Evolutionary conservation across 805 yeast genomes (phyloP).

Genomic region (Pichia cabralensis): DNA sequence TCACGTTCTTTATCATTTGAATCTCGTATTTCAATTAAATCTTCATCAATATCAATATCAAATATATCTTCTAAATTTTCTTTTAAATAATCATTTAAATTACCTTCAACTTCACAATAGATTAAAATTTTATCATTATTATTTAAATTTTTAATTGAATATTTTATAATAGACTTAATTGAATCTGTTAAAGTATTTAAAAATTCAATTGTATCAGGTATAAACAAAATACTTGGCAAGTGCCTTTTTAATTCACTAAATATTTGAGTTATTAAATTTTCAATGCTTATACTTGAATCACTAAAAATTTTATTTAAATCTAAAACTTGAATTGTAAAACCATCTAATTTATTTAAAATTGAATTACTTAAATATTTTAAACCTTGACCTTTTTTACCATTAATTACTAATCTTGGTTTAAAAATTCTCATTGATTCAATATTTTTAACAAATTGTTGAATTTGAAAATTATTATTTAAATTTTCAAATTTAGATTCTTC

Average conservation of each 20-base stretch:
- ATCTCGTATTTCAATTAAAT: slow-evolving; percentile 30
- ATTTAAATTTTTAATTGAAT: slow-evolving; percentile 56
- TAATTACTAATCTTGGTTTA: slow-evolving; percentile 69
- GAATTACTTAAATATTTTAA: slow-evolving; percentile 82
- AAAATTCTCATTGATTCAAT: slow-evolving; percentile 46
- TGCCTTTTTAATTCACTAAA: slow-evolving; percentile 84
- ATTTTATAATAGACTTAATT: slow-evolving; percentile 61
- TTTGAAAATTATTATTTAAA: slow-evolving; percentile 48
- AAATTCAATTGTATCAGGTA: slow-evolving; percentile 82
- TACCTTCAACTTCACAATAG: slow-evolving; percentile 55
- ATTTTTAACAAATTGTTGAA: slow-evolving; percentile 48
- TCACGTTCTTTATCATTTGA: slow-evolving; percentile 40
- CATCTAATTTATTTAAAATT: slow-evolving; percentile 71
- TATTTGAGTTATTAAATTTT: slow-evolving; percentile 71
- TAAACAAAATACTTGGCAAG: slow-evolving; percentile 74
- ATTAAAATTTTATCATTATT: slow-evolving; percentile 67
- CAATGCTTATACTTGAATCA: slow-evolving; percentile 74
- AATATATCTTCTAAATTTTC: slow-evolving; percentile 40
- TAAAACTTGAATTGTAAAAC: slow-evolving; percentile 77
- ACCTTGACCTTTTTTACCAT: slow-evolving; percentile 74
- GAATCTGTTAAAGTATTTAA: slow-evolving; percentile 53
- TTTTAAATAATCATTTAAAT: slow-evolving; percentile 35
- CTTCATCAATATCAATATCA: slow-evolving; percentile 45
- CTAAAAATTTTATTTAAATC: slow-evolving; percentile 71
- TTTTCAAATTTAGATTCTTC: slow-evolving; percentile 65